phyloP scores from a whole-genome alignment of 768 basidiomycete genomes.

The Kwoniella sp. region DNA sequence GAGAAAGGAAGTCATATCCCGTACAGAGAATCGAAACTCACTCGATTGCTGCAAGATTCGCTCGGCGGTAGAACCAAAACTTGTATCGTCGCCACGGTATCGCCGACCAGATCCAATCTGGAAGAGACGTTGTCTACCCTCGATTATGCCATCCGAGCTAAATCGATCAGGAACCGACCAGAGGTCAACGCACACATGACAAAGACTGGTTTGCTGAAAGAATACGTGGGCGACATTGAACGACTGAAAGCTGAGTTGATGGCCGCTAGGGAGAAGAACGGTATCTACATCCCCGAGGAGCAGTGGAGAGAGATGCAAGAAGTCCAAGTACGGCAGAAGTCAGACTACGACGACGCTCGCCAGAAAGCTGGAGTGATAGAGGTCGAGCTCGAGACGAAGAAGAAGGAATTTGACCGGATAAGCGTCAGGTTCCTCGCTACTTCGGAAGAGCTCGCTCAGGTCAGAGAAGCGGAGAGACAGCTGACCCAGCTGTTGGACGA shows the following conservation, averaged over 20 bases:
- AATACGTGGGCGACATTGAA: conserved; percentile 91
- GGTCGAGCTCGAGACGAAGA: conserved; percentile 70
- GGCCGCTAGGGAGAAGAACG: conserved; percentile 93
- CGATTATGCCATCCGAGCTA: conserved; percentile 93
- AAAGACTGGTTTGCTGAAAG: conserved; percentile 85
- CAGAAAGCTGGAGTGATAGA: conserved; percentile 82
- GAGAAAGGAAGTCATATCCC: conserved; percentile 90
- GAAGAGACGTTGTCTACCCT: conserved; percentile 97
- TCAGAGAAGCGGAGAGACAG: conserved; percentile 42
- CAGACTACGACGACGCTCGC: conserved; percentile 78
- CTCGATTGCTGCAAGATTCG: conserved; percentile 97
- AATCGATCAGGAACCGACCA: conserved; percentile 91
- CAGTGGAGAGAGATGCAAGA: conserved; percentile 79
- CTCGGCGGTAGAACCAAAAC: conserved; percentile 96
- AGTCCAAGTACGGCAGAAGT: conserved; percentile 75
- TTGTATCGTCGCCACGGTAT: conserved; percentile 94
- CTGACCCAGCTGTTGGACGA: conserved; percentile 64
- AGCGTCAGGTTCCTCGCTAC: conserved; percentile 73
- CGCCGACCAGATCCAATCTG: conserved; percentile 87
- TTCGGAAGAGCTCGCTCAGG: conserved; percentile 71
- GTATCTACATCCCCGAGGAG: conserved; percentile 89
- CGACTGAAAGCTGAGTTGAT: conserved; percentile 76
- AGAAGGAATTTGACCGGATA: conserved; percentile 90
- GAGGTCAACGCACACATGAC: conserved; percentile 95
- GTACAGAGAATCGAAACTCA: conserved; percentile 96